Base-by-base conservation (phyloP, 495 filamentous ascomycete species). In the Daldinia vernicosa region DNA sequence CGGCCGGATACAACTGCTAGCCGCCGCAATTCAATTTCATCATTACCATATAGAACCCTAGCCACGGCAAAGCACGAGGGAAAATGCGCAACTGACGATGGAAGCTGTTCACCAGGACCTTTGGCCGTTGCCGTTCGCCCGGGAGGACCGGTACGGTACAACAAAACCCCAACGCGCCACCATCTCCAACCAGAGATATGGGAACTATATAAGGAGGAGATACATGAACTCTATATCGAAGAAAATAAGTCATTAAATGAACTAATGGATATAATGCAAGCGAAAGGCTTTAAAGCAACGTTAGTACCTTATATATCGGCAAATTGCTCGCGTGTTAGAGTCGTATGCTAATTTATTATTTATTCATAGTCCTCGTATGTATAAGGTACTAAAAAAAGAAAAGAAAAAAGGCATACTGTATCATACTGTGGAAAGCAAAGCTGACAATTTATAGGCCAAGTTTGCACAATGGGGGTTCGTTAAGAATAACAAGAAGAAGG, bases 401-500 rank as follows among this genome's bases (percentile, higher is more conserved):
- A n/a, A n/a, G n/a, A 1, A 22, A 19, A 14, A 22, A 14, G 14
- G 8, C 43, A 11, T 8, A 47, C 19, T 5, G 2, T 9, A 14
- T 12, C 7, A 24, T 47, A 47, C 19, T 4, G 9, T 24, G 19
- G 19, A 24, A 24, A 47, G 19, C 19, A 24, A 24, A 24, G 19
- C 22, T 47, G 2, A 47, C 3, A 2, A 1, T 47, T 0, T 15
- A 12, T 47, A 47, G 43, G 76, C 76, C 0, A 70, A 72, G 19
- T 77, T 78, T 39, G 59, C 67, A 24, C 74, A 76, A 66, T 78
- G 76, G 76, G 75, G 72, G 0, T 77, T 78, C 47, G 69, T 72
- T 9, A 78, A 78, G 66, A 76, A 78, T 54, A 76, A 76, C 27
- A 74, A 72, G 28, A 69, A 74, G 60, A 75, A 74, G n/a, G 76